phyloP scores from a whole-genome alignment of 2,329 filamentous ascomycete species.

The Emmonsiellopsis sp. region DNA sequence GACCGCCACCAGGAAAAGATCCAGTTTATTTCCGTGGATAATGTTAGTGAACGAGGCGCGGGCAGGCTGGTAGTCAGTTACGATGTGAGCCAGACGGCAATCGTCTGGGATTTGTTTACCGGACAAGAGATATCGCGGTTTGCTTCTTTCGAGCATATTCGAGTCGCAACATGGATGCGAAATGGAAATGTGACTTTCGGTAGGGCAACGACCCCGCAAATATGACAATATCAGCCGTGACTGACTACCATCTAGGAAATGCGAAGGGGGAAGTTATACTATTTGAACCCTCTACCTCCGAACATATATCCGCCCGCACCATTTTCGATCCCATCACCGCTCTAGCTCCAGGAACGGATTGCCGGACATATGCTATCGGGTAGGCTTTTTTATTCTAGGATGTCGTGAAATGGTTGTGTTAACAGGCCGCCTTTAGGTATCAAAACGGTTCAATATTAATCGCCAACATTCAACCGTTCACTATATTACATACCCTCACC shows the following conservation, averaged over 20 bases:
- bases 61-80: slow-evolving; percentile 88
- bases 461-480: slow-evolving; percentile 85
- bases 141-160: slow-evolving; percentile 78
- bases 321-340: slow-evolving; percentile 95
- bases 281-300: slow-evolving; percentile 86
- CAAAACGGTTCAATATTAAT: slow-evolving; percentile 91
- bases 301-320: slow-evolving; percentile 83
- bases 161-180: slow-evolving; percentile 85
- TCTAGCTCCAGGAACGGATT: slow-evolving; percentile 79
- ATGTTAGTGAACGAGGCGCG: slow-evolving; percentile 74
- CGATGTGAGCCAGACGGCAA: slow-evolving; percentile 80
- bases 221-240: slow-evolving; percentile 2
- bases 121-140: slow-evolving; percentile 89
- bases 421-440: slow-evolving; percentile 51
- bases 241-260: slow-evolving; percentile 56
- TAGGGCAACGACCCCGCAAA: slow-evolving; percentile 25
- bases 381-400: slow-evolving; percentile 35
- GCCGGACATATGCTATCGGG: slow-evolving; percentile 93
- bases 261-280: slow-evolving; percentile 85
- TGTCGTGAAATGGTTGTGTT: background rate
- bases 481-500: slow-evolving; percentile 83
- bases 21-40: slow-evolving; percentile 78
- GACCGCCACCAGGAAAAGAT: slow-evolving; percentile 76
- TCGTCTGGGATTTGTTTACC: slow-evolving; percentile 93
- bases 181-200: slow-evolving; percentile 97